Evolutionary conservation across 768 basidiomycete species (phyloP), one percentile per base, ranked within the genome.

Genomic region (Boletus huronensis): DNA sequence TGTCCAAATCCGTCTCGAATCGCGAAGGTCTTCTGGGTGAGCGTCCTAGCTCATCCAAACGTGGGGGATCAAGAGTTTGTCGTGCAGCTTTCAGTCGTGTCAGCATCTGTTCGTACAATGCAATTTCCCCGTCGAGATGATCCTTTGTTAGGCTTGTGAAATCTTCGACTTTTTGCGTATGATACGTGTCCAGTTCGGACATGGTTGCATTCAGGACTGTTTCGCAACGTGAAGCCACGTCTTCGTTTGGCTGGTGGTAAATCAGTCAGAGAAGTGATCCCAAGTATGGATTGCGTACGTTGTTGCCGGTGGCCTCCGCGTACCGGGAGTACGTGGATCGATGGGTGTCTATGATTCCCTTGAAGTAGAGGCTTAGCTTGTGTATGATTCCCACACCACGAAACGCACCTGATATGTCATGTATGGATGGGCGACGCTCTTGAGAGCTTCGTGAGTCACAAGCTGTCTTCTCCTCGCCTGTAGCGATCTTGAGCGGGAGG

Each of bases 181-280:
- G 88, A 60, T 91, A 89, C 1, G 79, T 83, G 47, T 90, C 87
- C 77, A 93, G 84, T 74, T 94, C 91, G 1, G 92, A 89, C 83
- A 92, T 86, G 2, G 91, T 93, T 9, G 83, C 84, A 67, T 94
- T 93, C 26, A 95, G 73, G 7, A 93, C 89, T 0, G 92, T 93
- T 71, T 95, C 92, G 66, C 88, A 93, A 19, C 92, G 82, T 3
- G 82, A 78, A 2, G 83, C 82, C 58, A 86, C 71, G 17, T 87
- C 84, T 45, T 86, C 83, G 60, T 86, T 76, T 14, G 78, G 68
- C 84, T 87, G 64, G 14, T 28, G 10, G n/a, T 19, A 40, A 29
- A 25, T 61, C 19, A 53, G 58, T 53, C 13, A 45, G 28, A 25
- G 26, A 54, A 51, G 19, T 9, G 42, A 23, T 26, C 6, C 14